A percentile compares a stretch with the other conserved stretches of the same genome.
Conservation (phyloP, 495 filamentous ascomycete genomes). For the Daldinia decipiens region DNA sequence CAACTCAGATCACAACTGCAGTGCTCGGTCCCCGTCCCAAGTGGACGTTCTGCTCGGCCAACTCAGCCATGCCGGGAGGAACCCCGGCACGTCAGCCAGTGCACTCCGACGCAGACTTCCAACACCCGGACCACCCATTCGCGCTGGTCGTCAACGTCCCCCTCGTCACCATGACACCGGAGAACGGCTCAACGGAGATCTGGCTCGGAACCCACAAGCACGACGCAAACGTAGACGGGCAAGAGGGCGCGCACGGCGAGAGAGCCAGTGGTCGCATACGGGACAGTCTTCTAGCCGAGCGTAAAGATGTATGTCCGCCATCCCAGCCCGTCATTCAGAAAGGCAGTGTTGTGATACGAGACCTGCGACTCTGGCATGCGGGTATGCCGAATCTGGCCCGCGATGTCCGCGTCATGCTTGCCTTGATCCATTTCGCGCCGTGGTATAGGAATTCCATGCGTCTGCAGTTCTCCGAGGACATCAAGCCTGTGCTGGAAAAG, state of each 20-base stretch:
- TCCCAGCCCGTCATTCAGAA: constrained; percentile 62
- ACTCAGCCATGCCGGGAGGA: constrained; percentile 57
- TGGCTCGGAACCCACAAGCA: constrained; percentile 67
- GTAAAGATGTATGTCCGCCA: constrained; percentile 51
- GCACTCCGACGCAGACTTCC: constrained; percentile 68
- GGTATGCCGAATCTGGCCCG: constrained; percentile 66
- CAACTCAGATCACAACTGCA: constrained; percentile 59
- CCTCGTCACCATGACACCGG: constrained; percentile 60
- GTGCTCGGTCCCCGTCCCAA: constrained; percentile 61
- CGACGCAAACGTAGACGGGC: constrained; percentile 47
- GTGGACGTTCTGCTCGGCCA: constrained; percentile 63
- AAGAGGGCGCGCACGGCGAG: constrained; percentile 61
- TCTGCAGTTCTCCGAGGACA: constrained; percentile 59
- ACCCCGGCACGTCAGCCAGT: constrained; percentile 60
- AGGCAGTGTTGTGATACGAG: constrained; percentile 64
- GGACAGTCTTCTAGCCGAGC: constrained; percentile 53
- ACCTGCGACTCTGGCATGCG: constrained; percentile 69
- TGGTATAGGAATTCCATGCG: constrained; percentile 64
- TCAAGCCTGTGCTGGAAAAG: constrained; percentile 52
- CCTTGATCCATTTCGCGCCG: constrained; percentile 62
- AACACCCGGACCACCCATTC: constrained; percentile 64
- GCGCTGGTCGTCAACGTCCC: constrained; percentile 66
- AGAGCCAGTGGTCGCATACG: constrained; percentile 62
- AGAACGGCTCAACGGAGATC: constrained; percentile 68
- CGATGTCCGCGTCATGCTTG: constrained; percentile 65